These are phyloP conservation scores for Smallanthus sonchifolius DNA, from an alignment of 129 eudicot genomes.

Conservation along the genomic window DNA sequence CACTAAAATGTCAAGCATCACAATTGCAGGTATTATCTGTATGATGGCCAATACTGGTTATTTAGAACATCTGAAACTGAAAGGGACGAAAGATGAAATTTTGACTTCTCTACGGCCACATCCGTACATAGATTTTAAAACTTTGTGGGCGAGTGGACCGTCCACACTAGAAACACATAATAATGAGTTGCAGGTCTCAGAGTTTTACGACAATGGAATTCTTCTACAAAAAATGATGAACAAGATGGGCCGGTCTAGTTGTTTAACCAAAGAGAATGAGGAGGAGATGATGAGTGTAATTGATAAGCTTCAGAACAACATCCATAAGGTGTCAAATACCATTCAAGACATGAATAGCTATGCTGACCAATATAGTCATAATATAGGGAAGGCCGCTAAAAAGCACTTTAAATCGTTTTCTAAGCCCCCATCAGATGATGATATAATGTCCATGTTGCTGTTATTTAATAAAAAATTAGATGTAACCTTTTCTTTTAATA, in stretches of 20 bases:
- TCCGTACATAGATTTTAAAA: neutral
- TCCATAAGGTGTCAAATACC: neutral
- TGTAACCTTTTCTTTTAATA: too few species aligned
- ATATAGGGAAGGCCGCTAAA: neutral
- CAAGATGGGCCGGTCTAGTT: neutral
- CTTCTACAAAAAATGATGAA: constrained; percentile 9
- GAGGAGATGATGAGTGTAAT: neutral
- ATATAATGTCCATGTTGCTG: too few species aligned
- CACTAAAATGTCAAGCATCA: neutral
- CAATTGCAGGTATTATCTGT: neutral
- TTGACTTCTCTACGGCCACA: neutral
- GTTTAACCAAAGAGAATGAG: neutral
- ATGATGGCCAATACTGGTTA: neutral
- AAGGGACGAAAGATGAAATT: neutral
- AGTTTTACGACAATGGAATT: neutral
- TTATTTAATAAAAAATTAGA: too few species aligned
- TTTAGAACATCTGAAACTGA: neutral
- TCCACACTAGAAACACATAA: neutral
- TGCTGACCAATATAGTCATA: neutral
- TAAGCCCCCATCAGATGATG: too few species aligned
- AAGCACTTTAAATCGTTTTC: neutral
- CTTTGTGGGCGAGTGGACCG: too few species aligned
- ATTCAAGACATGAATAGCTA: neutral
- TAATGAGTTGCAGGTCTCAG: neutral
- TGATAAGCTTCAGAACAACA: neutral